Base-by-base conservation (phyloP, 371 early-diverging fungal genomes). In the Blakeslea trispora region DNA sequence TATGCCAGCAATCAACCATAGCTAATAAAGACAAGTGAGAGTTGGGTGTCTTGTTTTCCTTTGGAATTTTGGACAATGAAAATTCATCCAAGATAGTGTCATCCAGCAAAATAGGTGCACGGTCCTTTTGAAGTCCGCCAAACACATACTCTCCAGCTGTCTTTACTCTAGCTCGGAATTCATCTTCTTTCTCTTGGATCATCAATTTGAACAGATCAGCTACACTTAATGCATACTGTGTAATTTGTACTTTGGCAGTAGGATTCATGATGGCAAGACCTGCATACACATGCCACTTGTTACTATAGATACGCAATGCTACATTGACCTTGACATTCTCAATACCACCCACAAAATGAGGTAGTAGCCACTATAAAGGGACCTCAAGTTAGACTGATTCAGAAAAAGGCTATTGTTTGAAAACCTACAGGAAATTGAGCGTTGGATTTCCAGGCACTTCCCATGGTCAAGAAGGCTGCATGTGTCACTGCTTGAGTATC, bases 401-500 rank as follows among this genome's bases (percentile, higher is more conserved):
- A 3, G 9, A 17, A 35, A 19, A n/a, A 11, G 21, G 35, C 18
- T 41, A 39, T 51, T 14, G 18, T 2, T 14, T 31, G 10, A 0
- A 6, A 47, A 31, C 77, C 68, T 86, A 91, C 91, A 11, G 96
- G 95, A 64, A 91, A 93, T 49, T 80, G 82, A 2, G 69, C 68
- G 48, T 89, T 87, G 15, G 84, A 78, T 66, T 82, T 92, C 98
- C 98, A 97, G 13, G 98, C 96, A 5, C 91, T 91, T 21, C 97
- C 98, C 92, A 98, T 91, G 53, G 83, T 88, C 46, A 95, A 66
- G 64, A 96, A 98, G 14, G 96, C 94, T 47, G 95, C 79, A 66
- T 98, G 98, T 2, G 98, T 98, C 13, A 92, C 95, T 6, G 97
- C 96, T 69, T 98, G 98, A 1, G 98, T 98, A 63, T 98, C 96